These are phyloP conservation scores for Botryotinia calthae DNA, from an alignment of 2,329 filamentous ascomycete species.

Conservation along the genomic window DNA sequence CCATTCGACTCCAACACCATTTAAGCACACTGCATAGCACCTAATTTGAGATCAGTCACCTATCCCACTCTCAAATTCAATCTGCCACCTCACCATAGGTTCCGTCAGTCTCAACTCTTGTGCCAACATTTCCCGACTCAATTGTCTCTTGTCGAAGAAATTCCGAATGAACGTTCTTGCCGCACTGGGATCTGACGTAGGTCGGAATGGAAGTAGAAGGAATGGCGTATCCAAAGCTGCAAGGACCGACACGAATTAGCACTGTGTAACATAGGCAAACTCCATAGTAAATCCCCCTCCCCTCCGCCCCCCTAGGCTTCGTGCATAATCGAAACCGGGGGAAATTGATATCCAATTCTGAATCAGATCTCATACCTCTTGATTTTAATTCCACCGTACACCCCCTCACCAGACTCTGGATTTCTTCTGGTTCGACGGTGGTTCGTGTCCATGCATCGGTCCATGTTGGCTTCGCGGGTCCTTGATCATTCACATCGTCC, in stretches of 20 bases:
- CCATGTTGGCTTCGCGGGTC: constrained; percentile 71
- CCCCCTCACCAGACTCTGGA: constrained; percentile 78
- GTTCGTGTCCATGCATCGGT: constrained; percentile 84
- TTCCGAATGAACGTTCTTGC: constrained; percentile 90
- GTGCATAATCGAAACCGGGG: constrained; percentile 34
- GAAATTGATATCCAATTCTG: constrained; percentile 25
- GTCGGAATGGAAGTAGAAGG: constrained; percentile 88
- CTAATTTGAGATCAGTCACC: constrained; percentile 47
- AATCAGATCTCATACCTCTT: constrained; percentile 66
- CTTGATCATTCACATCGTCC: constrained; percentile 48
- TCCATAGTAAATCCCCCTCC: constrained; percentile 7
- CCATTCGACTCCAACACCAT: constrained; percentile 96
- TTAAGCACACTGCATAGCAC: constrained; percentile 92
- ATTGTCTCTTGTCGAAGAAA: constrained; percentile 74
- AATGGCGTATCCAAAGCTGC: constrained; percentile 87
- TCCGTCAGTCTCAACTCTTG: constrained; percentile 92
- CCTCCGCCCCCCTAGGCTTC: constrained; percentile 18
- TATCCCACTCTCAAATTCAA: not conserved
- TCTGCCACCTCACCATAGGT: constrained; percentile 68
- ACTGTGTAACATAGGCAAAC: constrained; percentile 25
- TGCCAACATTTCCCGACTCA: constrained; percentile 67
- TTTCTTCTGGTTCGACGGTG: constrained; percentile 82
- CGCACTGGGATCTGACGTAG: constrained; percentile 85
- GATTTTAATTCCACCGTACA: constrained; percentile 92
- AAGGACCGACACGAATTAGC: constrained; percentile 28